These are phyloP conservation scores for Amanita jacksonii DNA, from an alignment of 768 basidiomycete species.

Conservation along the genomic window DNA sequence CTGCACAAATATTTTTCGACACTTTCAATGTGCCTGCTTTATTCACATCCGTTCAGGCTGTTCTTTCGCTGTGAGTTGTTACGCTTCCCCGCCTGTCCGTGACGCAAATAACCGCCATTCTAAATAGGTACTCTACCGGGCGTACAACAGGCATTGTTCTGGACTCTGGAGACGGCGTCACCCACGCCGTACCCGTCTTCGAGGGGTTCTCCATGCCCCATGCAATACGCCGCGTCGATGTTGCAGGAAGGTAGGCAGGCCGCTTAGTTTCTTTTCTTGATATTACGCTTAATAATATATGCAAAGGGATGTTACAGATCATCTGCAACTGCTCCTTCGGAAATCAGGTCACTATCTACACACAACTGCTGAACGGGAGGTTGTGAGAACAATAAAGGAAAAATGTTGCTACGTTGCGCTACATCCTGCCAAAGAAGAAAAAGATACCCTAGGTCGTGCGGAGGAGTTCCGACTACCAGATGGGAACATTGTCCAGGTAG, in stretches of 20 bases:
- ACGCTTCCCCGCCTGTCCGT: constrained; percentile 1
- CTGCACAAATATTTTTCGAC: constrained; percentile 98
- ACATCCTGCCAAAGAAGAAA: constrained; percentile 93
- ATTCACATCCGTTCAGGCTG: constrained; percentile 95
- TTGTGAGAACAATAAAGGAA: constrained; percentile 96
- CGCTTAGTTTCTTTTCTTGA: constrained; percentile 1
- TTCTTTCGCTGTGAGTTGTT: constrained; percentile 76
- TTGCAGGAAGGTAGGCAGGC: constrained; percentile 75
- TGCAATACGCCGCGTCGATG: constrained; percentile 91
- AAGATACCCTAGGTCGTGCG: constrained; percentile 63
- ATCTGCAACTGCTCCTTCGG: constrained; percentile 87
- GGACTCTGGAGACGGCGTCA: constrained; percentile 98
- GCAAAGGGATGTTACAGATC: constrained; percentile 88
- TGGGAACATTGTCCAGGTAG: constrained; percentile 85
- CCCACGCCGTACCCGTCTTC: constrained; percentile 97
- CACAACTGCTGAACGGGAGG: constrained; percentile 94
- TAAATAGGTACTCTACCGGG: constrained; percentile 86
- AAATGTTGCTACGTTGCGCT: constrained; percentile 94
- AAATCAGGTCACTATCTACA: constrained; percentile 93
- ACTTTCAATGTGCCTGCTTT: constrained; percentile 99
- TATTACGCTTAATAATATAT: constrained; percentile 4
- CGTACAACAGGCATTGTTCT: constrained; percentile 98
- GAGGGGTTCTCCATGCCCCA: constrained; percentile 99
- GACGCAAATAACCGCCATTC: neutral
- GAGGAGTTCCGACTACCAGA: constrained; percentile 95